Evolutionary conservation across 2,329 filamentous ascomycete species (phyloP).

Genomic region (Diaporthe ampelina): DNA sequence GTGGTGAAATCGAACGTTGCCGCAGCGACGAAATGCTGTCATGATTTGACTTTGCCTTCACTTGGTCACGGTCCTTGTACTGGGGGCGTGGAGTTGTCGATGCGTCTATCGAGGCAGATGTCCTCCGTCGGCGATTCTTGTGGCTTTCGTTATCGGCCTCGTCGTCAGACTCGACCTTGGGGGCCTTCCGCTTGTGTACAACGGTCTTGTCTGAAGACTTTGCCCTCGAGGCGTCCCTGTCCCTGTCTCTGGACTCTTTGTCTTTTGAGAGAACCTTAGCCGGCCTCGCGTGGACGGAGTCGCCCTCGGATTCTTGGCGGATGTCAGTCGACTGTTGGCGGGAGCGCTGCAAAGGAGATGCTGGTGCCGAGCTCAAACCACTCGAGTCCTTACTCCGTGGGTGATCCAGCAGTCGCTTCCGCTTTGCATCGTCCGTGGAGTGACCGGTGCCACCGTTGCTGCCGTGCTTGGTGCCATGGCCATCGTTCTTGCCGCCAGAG

Average conservation of each 20-base stretch:
- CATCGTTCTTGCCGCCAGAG: constrained; percentile 52
- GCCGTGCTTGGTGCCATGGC: constrained; percentile 49
- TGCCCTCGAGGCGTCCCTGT: constrained; percentile 46
- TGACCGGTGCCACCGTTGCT: constrained; percentile 40
- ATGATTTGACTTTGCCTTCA: constrained; percentile 51
- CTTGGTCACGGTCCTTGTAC: constrained; percentile 47
- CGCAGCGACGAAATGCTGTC: constrained; percentile 51
- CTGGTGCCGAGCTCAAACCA: constrained; percentile 70
- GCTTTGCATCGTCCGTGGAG: constrained; percentile 59
- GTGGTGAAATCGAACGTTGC: constrained; percentile 72
- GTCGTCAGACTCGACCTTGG: constrained; percentile 70
- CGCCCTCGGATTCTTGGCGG: constrained; percentile 69
- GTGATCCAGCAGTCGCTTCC: constrained; percentile 63
- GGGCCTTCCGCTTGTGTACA: constrained; percentile 67
- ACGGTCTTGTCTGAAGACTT: constrained; percentile 61
- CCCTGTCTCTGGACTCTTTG: constrained; percentile 32
- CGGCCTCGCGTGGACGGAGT: constrained; percentile 60
- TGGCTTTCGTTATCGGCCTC: constrained; percentile 66
- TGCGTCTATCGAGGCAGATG: constrained; percentile 57
- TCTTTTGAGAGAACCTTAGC: constrained; percentile 63
- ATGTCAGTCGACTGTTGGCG: constrained; percentile 56
- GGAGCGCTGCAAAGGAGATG: constrained; percentile 64
- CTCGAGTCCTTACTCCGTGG: constrained; percentile 66
- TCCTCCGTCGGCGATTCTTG: constrained; percentile 68
- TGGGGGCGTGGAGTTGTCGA: constrained; percentile 36